Conservation (phyloP, 1,284 basidiomycete genomes). For the Cutaneotrichosporon cavernicola region DNA sequence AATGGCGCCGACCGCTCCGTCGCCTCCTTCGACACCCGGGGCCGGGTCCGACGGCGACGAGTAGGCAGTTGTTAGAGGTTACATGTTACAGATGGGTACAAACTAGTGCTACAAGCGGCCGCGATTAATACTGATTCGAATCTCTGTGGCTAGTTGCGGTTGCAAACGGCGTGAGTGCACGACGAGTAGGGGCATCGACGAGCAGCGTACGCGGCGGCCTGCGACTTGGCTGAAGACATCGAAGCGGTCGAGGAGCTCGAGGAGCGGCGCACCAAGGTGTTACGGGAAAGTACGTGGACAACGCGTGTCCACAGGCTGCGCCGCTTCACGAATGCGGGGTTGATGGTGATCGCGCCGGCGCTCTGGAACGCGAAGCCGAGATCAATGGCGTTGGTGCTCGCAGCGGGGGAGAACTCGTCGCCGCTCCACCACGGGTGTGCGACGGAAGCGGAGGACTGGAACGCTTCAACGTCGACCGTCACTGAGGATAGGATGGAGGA, state of each 20-base stretch:
- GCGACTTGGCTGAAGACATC: not conserved
- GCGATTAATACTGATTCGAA: not conserved
- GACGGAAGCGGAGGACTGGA: not conserved
- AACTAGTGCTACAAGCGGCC: not conserved
- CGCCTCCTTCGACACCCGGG: not conserved
- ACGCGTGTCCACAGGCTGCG: not conserved
- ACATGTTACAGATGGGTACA: not conserved
- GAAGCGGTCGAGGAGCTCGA: not conserved
- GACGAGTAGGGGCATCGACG: not conserved
- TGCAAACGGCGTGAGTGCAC: conserved; percentile 3
- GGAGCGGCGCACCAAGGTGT: not conserved
- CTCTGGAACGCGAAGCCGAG: not conserved
- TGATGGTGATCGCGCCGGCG: conserved; percentile 3
- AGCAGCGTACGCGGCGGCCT: not conserved
- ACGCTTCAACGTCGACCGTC: not conserved
- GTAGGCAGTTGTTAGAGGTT: not conserved
- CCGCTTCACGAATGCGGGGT: not conserved
- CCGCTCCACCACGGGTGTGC: conserved; percentile 6
- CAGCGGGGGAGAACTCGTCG: conserved; percentile 1
- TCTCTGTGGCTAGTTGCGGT: not conserved
- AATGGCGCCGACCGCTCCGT: conserved; percentile 7
- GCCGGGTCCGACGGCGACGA: conserved; percentile 9
- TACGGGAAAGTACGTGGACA: not conserved
- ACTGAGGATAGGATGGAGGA: not conserved
- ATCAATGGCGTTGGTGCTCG: not conserved